These are phyloP conservation scores for Vitis cinerea DNA, from an alignment of 164 flowering plant species.

Conservation along the genomic window DNA sequence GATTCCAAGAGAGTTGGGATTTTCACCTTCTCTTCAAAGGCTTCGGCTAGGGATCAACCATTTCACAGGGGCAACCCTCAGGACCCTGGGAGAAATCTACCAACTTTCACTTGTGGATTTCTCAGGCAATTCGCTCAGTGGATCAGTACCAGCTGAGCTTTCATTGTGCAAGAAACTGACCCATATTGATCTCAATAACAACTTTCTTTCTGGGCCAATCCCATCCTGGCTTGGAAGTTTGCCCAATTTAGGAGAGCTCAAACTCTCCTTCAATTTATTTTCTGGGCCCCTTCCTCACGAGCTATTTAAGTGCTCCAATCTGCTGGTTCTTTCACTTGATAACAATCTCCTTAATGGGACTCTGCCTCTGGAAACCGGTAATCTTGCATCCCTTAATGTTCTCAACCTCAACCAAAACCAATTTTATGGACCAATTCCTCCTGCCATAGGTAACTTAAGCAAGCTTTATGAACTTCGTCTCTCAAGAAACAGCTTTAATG, in stretches of 20 bases:
- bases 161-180: slow-evolving; percentile 68
- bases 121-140: slow-evolving; percentile 70
- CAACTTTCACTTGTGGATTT: slow-evolving; percentile 71
- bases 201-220: slow-evolving; percentile 61
- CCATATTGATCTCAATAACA: slow-evolving; percentile 78
- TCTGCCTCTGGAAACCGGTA: slow-evolving; percentile 58
- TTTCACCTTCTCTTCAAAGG: slow-evolving; percentile 69
- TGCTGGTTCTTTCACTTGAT: slow-evolving; percentile 67
- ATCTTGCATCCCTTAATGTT: slow-evolving; percentile 63
- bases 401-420: slow-evolving; percentile 58
- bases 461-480: slow-evolving; percentile 80
- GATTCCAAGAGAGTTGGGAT: slow-evolving; percentile 71
- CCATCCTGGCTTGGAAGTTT: slow-evolving; percentile 84
- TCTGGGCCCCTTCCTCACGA: slow-evolving; percentile 63
- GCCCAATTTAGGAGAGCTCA: slow-evolving; percentile 77
- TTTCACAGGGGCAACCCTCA: slow-evolving; percentile 65
- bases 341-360: slow-evolving; percentile 69
- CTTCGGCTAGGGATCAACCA: slow-evolving; percentile 69
- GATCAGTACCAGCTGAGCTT: slow-evolving; percentile 68
- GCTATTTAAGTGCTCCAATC: slow-evolving; percentile 64
- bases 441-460: slow-evolving; percentile 50
- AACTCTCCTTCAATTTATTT: slow-evolving; percentile 66
- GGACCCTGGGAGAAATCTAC: slow-evolving; percentile 50
- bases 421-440: slow-evolving; percentile 66
- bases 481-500: slow-evolving; percentile 54